Conservation (phyloP, 2,329 filamentous ascomycete species). For the Coniochaeta sp. region DNA sequence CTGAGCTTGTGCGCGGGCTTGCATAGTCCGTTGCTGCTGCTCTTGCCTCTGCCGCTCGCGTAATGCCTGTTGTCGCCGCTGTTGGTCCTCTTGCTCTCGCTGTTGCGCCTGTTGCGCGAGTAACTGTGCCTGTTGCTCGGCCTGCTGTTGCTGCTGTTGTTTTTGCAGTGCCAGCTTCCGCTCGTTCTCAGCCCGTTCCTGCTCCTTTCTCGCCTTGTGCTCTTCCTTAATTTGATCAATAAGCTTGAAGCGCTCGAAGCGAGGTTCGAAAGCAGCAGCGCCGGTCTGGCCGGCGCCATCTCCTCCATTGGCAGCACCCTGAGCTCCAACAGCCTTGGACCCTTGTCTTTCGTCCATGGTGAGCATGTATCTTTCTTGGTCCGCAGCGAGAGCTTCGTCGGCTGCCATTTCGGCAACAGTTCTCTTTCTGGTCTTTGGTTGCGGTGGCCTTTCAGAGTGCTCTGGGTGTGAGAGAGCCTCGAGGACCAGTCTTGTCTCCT, state of each 20-base stretch:
- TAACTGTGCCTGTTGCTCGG: conserved; percentile 29
- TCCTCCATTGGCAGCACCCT: conserved; percentile 50
- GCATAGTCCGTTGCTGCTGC: conserved; percentile 19
- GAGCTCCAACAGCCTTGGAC: conserved; percentile 48
- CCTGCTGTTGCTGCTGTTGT: conserved; percentile 38
- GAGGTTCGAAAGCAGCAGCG: conserved; percentile 69
- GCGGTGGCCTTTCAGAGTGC: conserved; percentile 68
- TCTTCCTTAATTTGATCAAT: conserved; percentile 77
- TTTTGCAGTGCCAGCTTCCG: conserved; percentile 43
- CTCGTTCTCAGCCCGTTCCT: conserved; percentile 62
- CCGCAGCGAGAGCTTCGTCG: conserved; percentile 85
- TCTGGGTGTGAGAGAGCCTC: conserved; percentile 68
- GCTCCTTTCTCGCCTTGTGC: conserved; percentile 68
- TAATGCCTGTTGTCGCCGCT: conserved; percentile 25
- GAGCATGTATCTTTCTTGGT: conserved; percentile 88
- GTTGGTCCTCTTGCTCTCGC: conserved; percentile 31
- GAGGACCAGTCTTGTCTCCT: conserved; percentile 65
- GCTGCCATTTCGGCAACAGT: conserved; percentile 93
- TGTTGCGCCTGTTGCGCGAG: conserved; percentile 20
- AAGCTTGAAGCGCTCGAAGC: conserved; percentile 87
- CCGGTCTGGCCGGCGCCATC: conserved; percentile 68
- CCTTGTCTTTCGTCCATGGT: conserved; percentile 78
- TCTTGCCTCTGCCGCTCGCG: conserved; percentile 19
- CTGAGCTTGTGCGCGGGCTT: conserved; percentile 17
- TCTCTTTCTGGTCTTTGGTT: conserved; percentile 84